Evolutionary conservation across 441 rosid species (phyloP).

Genomic region (Populus hybrid): DNA sequence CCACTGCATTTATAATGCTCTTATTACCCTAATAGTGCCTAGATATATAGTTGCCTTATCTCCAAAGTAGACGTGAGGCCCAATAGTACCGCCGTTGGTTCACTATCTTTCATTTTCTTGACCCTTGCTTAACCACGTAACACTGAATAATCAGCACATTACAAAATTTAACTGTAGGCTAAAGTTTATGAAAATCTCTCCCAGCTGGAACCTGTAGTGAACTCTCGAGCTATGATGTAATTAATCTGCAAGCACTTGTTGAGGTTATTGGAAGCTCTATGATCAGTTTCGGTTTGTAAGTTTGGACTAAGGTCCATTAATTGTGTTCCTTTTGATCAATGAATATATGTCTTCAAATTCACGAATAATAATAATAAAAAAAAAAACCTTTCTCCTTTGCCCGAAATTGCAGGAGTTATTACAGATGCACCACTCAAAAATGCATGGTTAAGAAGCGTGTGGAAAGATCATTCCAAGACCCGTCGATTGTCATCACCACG

Average conservation of each 20-base stretch:
- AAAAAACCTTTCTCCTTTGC: neutral
- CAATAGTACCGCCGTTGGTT: neutral
- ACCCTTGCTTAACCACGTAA: neutral
- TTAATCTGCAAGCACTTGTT: neutral
- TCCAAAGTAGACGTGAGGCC: neutral
- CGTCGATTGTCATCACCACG: constrained; percentile 71
- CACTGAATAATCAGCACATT: neutral
- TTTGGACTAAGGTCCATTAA: neutral
- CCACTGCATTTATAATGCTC: neutral
- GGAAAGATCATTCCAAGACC: constrained; percentile 84
- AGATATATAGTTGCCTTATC: neutral
- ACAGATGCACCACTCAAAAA: constrained; percentile 76
- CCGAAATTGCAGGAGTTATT: constrained; percentile 61
- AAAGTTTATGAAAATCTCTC: neutral
- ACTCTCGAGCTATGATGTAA: neutral
- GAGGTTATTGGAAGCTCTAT: neutral
- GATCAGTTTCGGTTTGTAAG: neutral
- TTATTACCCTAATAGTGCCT: neutral
- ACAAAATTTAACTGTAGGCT: neutral
- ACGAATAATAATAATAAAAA: neutral
- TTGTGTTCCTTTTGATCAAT: neutral
- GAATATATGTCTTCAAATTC: neutral
- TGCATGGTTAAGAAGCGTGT: constrained; percentile 85
- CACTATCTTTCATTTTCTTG: neutral
- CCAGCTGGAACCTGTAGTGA: neutral